Percentiles rank a stretch among this genome's conserved stretches.
These are phyloP conservation scores for Aspergillus aculeatinus DNA, from an alignment of 2,329 filamentous ascomycete genomes.

Conservation along the genomic window DNA sequence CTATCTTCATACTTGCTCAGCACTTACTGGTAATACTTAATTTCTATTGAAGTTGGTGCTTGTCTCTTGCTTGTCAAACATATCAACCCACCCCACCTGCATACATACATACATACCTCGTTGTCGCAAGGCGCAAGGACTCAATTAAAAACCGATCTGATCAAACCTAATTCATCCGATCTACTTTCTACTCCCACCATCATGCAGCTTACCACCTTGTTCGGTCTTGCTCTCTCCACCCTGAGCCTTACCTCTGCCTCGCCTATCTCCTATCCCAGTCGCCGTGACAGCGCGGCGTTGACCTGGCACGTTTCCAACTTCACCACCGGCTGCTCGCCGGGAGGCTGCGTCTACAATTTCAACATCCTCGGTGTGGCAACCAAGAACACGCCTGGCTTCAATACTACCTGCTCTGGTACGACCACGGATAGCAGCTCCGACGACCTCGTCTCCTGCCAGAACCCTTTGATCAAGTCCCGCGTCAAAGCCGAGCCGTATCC, in stretches of 20 bases:
- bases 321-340: conserved; percentile 32
- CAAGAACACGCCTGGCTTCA: conserved; percentile 35
- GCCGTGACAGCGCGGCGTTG: conserved; percentile 17
- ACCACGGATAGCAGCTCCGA: conserved; percentile 13
- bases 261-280: conserved; percentile 10
- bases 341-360: conserved; percentile 35
- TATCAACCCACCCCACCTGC: neutral
- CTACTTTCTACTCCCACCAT: conserved; percentile 11
- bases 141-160: neutral
- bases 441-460: conserved; percentile 25
- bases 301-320: conserved; percentile 36
- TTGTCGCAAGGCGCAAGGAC: neutral
- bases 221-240: conserved; percentile 27
- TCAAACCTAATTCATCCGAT: neutral
- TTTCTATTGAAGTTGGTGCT: neutral
- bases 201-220: conserved; percentile 32
- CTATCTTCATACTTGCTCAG: neutral
- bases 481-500: conserved; percentile 21
- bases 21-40: conserved; percentile 4
- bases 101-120: neutral
- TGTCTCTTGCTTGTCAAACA: neutral
- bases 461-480: conserved; percentile 25
- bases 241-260: conserved; percentile 22
- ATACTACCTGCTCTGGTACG: conserved; percentile 34
- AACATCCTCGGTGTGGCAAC: conserved; percentile 28